Evolutionary conservation across 805 yeast species (phyloP), one percentile per base, ranked within the genome.

Genomic region (Wickerhamomyces bisporus): DNA sequence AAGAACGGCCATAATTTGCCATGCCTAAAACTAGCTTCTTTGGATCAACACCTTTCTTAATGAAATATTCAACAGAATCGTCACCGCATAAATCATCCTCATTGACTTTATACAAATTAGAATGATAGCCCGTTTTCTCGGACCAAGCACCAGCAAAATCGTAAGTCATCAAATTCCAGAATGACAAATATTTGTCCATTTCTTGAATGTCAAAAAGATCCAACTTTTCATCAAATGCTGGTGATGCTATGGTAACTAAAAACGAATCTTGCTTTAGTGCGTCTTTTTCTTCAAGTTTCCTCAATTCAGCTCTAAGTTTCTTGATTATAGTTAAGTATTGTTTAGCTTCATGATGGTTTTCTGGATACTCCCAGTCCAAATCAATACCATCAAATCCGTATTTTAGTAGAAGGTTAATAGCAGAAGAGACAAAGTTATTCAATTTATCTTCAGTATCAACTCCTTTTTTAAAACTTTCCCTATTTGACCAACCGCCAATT

Each of bases 301-400:
- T 61, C 39, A 84, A 54, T 24, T 52, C 65, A 1, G 13, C 31
- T 30, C 77, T 65, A 19, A 79, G 47, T 13, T 39, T 42, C 30
- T 49, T 47, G 15, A 82, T 57, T 28, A 86, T 44, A 4, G 54
- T 50, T 1, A 72, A 63, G 43, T 77, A 69, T 27, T 58, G 53
- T 0, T 49, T 33, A 1, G 77, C 76, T 43, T 84, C 79, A 3
- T 35, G 20, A 1, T 55, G 52, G 30, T 57, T 66, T 7, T 59
- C 55, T 0, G 96, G 96, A 52, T 79, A 91, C 60, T 91, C 98
- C 96, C 96, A 91, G 61, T 91, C 98, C 21, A 91, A 63, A 58
- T 93, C 98, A 32, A 91, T 64, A 0, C 98, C 98, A 57, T 93
- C 97, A 52, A 93, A 79, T 0, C 83, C 81, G 53, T 75, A 73